Conservation (phyloP, 1,139 yeast genomes). For the Wickerhamomyces sp. region DNA sequence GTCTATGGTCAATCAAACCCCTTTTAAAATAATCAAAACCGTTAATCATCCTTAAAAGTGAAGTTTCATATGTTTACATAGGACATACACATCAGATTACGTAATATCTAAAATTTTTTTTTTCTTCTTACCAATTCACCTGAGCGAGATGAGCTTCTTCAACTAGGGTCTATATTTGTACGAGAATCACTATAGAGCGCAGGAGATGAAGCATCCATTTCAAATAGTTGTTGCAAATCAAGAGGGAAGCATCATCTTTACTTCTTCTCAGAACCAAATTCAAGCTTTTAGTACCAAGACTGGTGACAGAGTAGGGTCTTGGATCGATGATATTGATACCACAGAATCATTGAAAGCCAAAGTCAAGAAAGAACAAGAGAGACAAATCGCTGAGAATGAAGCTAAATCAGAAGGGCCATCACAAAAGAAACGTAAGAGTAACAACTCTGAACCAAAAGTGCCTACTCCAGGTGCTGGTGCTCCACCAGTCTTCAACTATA, state of each 20-base stretch:
- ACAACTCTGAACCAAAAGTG: slow-evolving; percentile 43
- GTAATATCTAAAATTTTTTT: slow-evolving; percentile 1
- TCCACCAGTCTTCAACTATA: slow-evolving; percentile 57
- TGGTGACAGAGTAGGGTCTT: slow-evolving; percentile 40
- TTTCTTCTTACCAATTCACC: background rate
- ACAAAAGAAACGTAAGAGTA: slow-evolving; percentile 26
- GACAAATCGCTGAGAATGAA: slow-evolving; percentile 26
- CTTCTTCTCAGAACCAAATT: slow-evolving; percentile 52
- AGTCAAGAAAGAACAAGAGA: slow-evolving; percentile 39
- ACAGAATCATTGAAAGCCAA: slow-evolving; percentile 37
- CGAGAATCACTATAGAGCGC: no score
- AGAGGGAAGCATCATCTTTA: slow-evolving; percentile 44
- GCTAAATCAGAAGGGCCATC: slow-evolving; percentile 22
- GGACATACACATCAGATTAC: no score
- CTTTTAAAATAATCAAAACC: no score
- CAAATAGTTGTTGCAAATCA: slow-evolving; percentile 46
- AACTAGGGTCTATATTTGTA: no score
- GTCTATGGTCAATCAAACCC: no score
- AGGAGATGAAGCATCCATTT: slow-evolving; percentile 64
- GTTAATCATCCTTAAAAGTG: no score
- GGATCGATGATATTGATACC: slow-evolving; percentile 54
- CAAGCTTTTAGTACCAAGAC: slow-evolving; percentile 40
- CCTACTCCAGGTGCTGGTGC: slow-evolving; percentile 68
- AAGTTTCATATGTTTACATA: no score
- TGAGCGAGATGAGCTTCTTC: slow-evolving; percentile 7